Conservation (phyloP, 768 basidiomycete species). For the Tubosaeta sp. region DNA sequence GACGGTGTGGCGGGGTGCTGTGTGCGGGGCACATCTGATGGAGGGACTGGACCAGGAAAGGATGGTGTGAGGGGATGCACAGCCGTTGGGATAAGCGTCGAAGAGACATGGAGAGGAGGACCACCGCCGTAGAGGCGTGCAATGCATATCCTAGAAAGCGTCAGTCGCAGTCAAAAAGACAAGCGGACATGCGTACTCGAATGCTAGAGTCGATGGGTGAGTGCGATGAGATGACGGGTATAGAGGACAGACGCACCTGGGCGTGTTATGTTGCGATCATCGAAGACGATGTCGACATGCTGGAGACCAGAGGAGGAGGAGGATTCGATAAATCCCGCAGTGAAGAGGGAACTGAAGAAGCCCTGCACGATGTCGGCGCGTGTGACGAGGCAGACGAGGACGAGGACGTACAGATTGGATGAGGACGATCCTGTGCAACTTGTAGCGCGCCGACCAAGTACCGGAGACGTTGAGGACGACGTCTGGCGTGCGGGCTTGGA, state of each 20-base stretch:
- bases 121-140: conserved; percentile 85
- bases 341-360: conserved; percentile 87
- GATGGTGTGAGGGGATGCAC: conserved; percentile 67
- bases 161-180: conserved; percentile 9
- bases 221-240: not conserved
- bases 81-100: conserved; percentile 60
- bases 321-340: conserved; percentile 71
- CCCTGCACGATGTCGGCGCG: conserved; percentile 44
- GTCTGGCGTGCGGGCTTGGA: conserved; percentile 71
- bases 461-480: conserved; percentile 67
- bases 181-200: conserved; percentile 62
- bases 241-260: conserved; percentile 51
- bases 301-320: conserved; percentile 32
- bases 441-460: conserved; percentile 70
- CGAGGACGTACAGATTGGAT: conserved; percentile 72
- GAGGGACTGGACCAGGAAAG: conserved; percentile 38
- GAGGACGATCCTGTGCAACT: conserved; percentile 78
- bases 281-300: conserved; percentile 67
- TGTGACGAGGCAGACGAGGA: not conserved
- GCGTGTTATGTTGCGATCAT: conserved; percentile 85
- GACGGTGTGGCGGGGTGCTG: conserved; percentile 75
- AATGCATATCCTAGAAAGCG: conserved; percentile 63
- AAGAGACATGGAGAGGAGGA: conserved; percentile 65
- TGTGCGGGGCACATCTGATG: conserved; percentile 37
- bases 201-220: conserved; percentile 47